Base-by-base conservation (phyloP, 164 flowering plant species). In the Saururus chinensis region DNA sequence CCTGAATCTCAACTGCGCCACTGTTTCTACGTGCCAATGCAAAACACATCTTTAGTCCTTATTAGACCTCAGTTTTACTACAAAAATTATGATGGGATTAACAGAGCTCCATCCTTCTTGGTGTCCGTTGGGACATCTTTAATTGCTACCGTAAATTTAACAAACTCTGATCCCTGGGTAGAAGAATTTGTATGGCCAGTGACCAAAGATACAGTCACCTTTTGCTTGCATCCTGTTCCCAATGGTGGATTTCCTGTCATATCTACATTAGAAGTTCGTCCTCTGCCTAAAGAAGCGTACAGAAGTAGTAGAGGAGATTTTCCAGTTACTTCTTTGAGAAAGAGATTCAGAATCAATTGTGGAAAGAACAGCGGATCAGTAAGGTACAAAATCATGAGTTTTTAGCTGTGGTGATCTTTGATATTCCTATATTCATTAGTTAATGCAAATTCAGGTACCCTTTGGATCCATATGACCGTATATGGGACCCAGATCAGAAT, bases 111-210 rank as follows among this genome's bases (percentile, higher is more conserved):
- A 16, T 73, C 71, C 41, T 89, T 89, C 71, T 68, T 71, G 63
- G 85, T 89, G 41, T 89, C 97, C 60, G 79, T 89, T n/a, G 97
- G 92, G 8, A 87, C 81, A 65, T 82, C 86, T 17, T 65, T 73
- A 19, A 51, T 71, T 45, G 40, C 76, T 42, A 79, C 71, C 24
- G 68, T 85, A 3, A 78, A 85, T 66, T 87, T 89, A 19, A 63
- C 79, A 6, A 59, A 22, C 21, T 73, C 74, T 37, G 95, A 87
- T 74, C 95, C 97, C 0, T 79, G 86, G 88, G 74, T 72, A 0
- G 97, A 89, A 68, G 97, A 89, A 64, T 78, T 84, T 53, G 56
- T 89, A 61, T 89, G 90, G 92, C 82, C 82, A 4, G 78, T 77
- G 24, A 66, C 64, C 22, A 81, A 79, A 68, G 88, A 84, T 9